These are phyloP conservation scores for Fonsecaea erecta DNA, from an alignment of 2,329 filamentous ascomycete species.

Conservation along the genomic window DNA sequence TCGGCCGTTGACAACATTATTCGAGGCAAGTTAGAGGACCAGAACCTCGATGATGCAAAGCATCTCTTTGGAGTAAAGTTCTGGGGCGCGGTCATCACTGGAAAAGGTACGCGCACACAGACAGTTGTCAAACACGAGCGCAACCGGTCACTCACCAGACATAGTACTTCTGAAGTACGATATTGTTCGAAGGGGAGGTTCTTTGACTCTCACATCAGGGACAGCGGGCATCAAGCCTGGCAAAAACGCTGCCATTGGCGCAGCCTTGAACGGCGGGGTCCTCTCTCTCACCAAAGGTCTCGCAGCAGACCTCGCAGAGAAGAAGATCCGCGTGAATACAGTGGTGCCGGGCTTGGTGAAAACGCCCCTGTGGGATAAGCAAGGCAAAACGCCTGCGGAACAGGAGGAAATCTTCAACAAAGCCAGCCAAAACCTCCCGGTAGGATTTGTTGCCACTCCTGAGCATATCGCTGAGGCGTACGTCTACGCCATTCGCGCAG, in stretches of 20 bases:
- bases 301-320: constrained; percentile 60
- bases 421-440: constrained; percentile 26
- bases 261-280: constrained; percentile 55
- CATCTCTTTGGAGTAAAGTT: constrained; percentile 34
- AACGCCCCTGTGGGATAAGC: constrained; percentile 51
- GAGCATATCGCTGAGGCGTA: constrained; percentile 55
- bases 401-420: constrained; percentile 34
- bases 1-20: constrained; percentile 56
- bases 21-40: constrained; percentile 28
- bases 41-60: constrained; percentile 27
- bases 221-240: constrained; percentile 57
- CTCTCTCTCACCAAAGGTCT: constrained; percentile 60
- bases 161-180: constrained; percentile 26
- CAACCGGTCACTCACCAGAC: not conserved
- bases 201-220: constrained; percentile 62
- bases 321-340: constrained; percentile 66
- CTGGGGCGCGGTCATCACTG: constrained; percentile 29
- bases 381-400: constrained; percentile 35
- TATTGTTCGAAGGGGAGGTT: constrained; percentile 31
- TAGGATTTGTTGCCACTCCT: constrained; percentile 44
- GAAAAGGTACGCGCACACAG: constrained; percentile 21
- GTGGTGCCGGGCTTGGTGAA: constrained; percentile 61
- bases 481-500: constrained; percentile 43
- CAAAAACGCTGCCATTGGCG: constrained; percentile 56
- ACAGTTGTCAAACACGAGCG: not conserved